These are phyloP conservation scores for Cordyceps farinosa DNA, from an alignment of 2,329 filamentous ascomycete species.

Conservation along the genomic window DNA sequence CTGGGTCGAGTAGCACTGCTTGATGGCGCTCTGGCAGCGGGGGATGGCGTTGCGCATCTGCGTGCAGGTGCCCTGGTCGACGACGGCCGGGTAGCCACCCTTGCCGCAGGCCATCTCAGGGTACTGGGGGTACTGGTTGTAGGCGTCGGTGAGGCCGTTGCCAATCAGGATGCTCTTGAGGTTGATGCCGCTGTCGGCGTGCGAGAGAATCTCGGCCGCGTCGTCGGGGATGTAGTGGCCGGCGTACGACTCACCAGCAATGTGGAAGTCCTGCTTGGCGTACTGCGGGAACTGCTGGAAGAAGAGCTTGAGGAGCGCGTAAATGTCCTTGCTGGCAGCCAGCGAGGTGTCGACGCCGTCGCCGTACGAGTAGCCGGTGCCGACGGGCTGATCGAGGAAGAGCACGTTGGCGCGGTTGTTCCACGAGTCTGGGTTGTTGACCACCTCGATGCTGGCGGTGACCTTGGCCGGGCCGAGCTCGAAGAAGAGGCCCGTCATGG, in stretches of 20 bases:
- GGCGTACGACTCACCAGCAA: slow-evolving; percentile 91
- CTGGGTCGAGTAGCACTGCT: slow-evolving; percentile 87
- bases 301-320: slow-evolving; percentile 94
- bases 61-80: slow-evolving; percentile 71
- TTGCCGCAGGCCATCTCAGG: slow-evolving; percentile 97
- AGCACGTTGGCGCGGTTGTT: slow-evolving; percentile 97
- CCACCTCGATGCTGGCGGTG: slow-evolving; percentile 74
- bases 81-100: slow-evolving; percentile 85
- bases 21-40: slow-evolving; percentile 83
- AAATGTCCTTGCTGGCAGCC: slow-evolving; percentile 95
- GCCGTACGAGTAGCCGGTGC: slow-evolving; percentile 96
- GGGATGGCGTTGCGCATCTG: slow-evolving; percentile 91
- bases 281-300: slow-evolving; percentile 99
- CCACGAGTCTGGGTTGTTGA: slow-evolving; percentile 89
- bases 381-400: slow-evolving; percentile 98
- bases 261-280: slow-evolving; percentile 93
- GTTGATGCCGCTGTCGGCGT: slow-evolving; percentile 97
- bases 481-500: slow-evolving; percentile 93
- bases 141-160: slow-evolving; percentile 91
- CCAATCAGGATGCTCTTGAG: slow-evolving; percentile 93
- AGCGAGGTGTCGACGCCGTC: slow-evolving; percentile 90
- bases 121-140: slow-evolving; percentile 94
- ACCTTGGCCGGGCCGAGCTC: slow-evolving; percentile 90
- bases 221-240: slow-evolving; percentile 96
- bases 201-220: slow-evolving; percentile 82